Base-by-base conservation (phyloP, 2,329 filamentous ascomycete genomes). In the Graphiopsis chlorocephala region DNA sequence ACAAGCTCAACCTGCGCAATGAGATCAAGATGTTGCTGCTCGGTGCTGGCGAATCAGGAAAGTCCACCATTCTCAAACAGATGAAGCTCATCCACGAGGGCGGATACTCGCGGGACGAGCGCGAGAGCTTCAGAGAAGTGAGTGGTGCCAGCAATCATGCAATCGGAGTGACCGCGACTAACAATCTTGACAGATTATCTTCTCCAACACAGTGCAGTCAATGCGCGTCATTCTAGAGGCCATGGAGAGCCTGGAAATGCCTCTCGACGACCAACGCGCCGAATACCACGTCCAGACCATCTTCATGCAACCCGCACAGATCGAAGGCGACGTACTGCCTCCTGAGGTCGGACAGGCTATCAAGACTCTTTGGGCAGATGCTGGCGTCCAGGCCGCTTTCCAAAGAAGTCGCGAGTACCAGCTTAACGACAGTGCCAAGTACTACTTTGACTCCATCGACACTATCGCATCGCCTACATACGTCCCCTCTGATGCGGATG, bases 11-110 rank as follows among this genome's bases (percentile, higher is more conserved):
- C 85, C 93, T 97, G 84, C 90, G 94, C 75, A 99, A 99, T 74
- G 95, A 99, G 83, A 99, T 99, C 85, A 99, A 99, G 88, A 98
- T 99, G 95, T 85, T 99, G 74, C 87, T 99, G 75, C 89, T 99
- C 75, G 95, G 95, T 85, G 95, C 95, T 82, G 94, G 95, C 90
- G 95, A 99, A 88, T 96, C 92, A 72, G 92, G 92, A 79, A 96
- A 96, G 82, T 96, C 92, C 64, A 96, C 92, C 33, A 96, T 96
- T 73, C 84, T 96, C 73, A 96, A 96, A 82, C 92, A 96, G 84
- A 96, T 96, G 92, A 99, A 98, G 86, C 90, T 99, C 76, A 99
- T 99, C 76, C 92, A 99, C 80, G 95, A 99, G 84, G 95, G 95
- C 69, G 94, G 95, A 72, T 99, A 98, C 84, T 98, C 95, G 68